A percentile compares a stretch with the other conserved stretches of the same genome.
Evolutionary conservation across 2,329 filamentous ascomycete species (phyloP).

Genomic region (Macrophomina pseudophaseolina): DNA sequence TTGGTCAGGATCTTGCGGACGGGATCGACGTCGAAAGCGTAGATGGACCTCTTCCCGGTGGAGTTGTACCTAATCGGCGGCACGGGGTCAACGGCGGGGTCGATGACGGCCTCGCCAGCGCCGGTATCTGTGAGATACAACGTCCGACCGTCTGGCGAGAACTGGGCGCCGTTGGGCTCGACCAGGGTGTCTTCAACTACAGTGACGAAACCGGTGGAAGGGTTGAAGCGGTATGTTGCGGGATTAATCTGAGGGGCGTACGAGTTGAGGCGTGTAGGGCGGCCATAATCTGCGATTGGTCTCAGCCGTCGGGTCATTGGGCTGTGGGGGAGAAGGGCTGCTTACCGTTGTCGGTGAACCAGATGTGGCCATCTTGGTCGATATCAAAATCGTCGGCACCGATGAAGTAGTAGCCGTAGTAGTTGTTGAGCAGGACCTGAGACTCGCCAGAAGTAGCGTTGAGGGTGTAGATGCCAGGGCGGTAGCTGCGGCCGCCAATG

Average conservation of each 20-base stretch:
- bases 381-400: conserved; percentile 15
- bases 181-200: neutral
- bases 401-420: conserved; percentile 21
- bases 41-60: neutral
- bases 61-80: conserved; percentile 1
- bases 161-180: conserved; percentile 21
- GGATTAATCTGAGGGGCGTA: neutral
- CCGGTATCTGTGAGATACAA: conserved; percentile 1
- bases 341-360: conserved; percentile 18
- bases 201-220: conserved; percentile 36
- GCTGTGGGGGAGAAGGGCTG: neutral
- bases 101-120: neutral
- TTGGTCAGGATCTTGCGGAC: neutral
- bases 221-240: conserved; percentile 56
- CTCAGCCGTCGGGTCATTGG: neutral
- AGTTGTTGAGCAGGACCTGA: conserved; percentile 18
- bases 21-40: conserved; percentile 5
- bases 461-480: conserved; percentile 17
- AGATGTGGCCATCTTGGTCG: conserved; percentile 8
- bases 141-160: conserved; percentile 12
- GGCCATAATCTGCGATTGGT: conserved; percentile 44
- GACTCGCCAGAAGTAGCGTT: conserved; percentile 4
- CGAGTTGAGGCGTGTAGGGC: conserved; percentile 38
- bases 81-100: neutral
- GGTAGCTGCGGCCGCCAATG: neutral